Base-by-base conservation (phyloP, 768 basidiomycete species). In the Dentipellis sp. region DNA sequence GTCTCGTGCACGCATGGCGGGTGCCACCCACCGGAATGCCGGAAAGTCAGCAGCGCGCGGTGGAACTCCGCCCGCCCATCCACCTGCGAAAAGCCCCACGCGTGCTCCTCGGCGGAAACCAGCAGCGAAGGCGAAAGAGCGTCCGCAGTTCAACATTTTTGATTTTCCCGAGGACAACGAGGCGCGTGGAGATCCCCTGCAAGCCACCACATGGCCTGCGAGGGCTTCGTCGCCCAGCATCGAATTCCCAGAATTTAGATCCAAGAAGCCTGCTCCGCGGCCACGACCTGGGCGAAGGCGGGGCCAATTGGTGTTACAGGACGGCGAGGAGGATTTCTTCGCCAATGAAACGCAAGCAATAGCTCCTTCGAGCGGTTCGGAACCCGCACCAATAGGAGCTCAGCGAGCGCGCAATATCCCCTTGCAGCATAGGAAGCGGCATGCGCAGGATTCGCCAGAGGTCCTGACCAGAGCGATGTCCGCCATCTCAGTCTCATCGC, bases 241-340 rank as follows among this genome's bases (percentile, higher is more conserved):
- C 29, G 29, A 29, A 29, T 29, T 29, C 29, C 29, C 29, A 6
- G 29, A 29, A 29, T 29, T 29, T 29, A 29, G 3, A 29, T 29
- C 29, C 29, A 29, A 29, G 29, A 29, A 29, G 29, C 42, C 42
- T 10, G 42, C 9, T 45, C 8, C 19, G 42, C 42, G 10, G 29
- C 36, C 12, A 4, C 23, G 16, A 52, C 22, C 29, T 22, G 16
- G 10, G 10, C 17, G 22, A 3, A 29, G 23, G 19, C 34, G 19
- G 7, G 14, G 36, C 16, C 39, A 22, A 19, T 11, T 53, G 9
- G 22, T 23, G 10, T 23, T 53, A 23, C 19, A 37, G 10, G 39
- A 53, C 4, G 53, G 53, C 14, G 53, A 53, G 42, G 37, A 22
- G 6, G 53, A 45, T 46, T 45, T 53, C 53, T 53, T 53, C n/a